Evolutionary conservation across 2,329 filamentous ascomycete genomes (phyloP).

Genomic region (Colletotrichum lentis): DNA sequence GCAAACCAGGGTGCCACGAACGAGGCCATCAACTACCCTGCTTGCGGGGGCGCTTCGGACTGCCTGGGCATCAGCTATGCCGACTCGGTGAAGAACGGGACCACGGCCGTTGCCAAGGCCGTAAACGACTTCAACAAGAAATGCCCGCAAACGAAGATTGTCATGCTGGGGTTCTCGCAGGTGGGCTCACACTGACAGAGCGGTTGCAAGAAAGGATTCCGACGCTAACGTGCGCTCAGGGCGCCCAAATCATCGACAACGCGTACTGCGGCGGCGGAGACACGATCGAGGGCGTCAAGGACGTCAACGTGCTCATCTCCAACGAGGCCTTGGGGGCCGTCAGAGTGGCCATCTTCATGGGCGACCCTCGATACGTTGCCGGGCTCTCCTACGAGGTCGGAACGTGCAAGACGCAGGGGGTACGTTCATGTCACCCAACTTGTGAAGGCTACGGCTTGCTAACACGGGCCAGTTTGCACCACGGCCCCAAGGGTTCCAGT

Average conservation of each 20-base stretch:
- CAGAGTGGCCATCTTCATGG: slow-evolving; percentile 72
- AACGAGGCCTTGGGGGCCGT: slow-evolving; percentile 61
- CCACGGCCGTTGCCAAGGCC: slow-evolving; percentile 64
- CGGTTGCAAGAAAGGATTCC: background rate
- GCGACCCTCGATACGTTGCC: slow-evolving; percentile 65
- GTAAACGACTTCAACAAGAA: slow-evolving; percentile 65
- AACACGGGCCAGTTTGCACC: slow-evolving; percentile 58
- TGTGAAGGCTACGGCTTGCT: background rate
- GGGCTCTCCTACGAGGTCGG: slow-evolving; percentile 68
- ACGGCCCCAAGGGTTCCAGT: slow-evolving; percentile 62
- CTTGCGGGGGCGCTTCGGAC: slow-evolving; percentile 66
- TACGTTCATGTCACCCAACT: slow-evolving; percentile 49
- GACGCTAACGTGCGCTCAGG: slow-evolving; percentile 47
- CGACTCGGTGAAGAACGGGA: slow-evolving; percentile 65
- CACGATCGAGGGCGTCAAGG: slow-evolving; percentile 54
- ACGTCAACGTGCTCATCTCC: slow-evolving; percentile 54
- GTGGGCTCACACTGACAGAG: slow-evolving; percentile 44
- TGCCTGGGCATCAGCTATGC: slow-evolving; percentile 69
- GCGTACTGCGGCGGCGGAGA: slow-evolving; percentile 69
- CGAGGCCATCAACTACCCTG: slow-evolving; percentile 66
- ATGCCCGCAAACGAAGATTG: slow-evolving; percentile 66
- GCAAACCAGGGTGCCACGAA: slow-evolving; percentile 61
- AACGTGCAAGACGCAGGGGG: slow-evolving; percentile 64
- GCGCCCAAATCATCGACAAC: slow-evolving; percentile 70
- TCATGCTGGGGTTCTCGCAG: slow-evolving; percentile 70